Percentiles rank a stretch among this genome's conserved stretches.
These are phyloP conservation scores for Mariannaea sp. DNA, from an alignment of 2,329 filamentous ascomycete species.

Conservation along the genomic window DNA sequence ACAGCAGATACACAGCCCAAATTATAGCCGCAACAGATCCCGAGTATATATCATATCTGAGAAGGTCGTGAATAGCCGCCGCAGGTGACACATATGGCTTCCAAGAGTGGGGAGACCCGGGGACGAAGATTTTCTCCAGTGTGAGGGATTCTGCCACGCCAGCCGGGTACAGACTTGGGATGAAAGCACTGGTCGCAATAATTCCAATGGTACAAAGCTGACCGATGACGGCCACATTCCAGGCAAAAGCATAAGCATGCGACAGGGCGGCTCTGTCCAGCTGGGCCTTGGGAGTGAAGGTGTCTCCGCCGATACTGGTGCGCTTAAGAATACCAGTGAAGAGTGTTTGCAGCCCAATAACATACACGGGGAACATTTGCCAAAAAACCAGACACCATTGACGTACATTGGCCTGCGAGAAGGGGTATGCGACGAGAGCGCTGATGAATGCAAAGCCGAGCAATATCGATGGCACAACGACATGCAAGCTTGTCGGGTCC, in stretches of 20 bases:
- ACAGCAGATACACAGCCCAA: conserved; percentile 27
- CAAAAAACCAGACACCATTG: conserved; percentile 34
- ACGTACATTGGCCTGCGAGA: conserved; percentile 22
- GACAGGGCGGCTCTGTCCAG: conserved; percentile 29
- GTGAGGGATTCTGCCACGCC: conserved; percentile 24
- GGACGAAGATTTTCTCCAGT: conserved; percentile 26
- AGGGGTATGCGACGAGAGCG: conserved; percentile 28
- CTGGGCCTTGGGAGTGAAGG: conserved; percentile 19
- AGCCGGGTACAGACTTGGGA: conserved; percentile 25
- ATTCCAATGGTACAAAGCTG: conserved; percentile 30
- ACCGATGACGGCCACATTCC: conserved; percentile 31
- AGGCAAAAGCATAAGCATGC: conserved; percentile 33
- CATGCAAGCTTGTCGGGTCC: conserved; percentile 27
- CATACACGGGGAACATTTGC: conserved; percentile 30
- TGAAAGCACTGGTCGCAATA: conserved; percentile 15
- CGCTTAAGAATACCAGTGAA: conserved; percentile 30
- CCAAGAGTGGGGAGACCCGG: conserved; percentile 25
- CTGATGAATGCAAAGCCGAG: conserved; percentile 32
- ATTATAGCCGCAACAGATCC: conserved; percentile 26
- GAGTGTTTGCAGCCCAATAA: conserved; percentile 17
- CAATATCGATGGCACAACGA: conserved; percentile 25
- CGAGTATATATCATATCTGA: conserved; percentile 34
- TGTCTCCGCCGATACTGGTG: conserved; percentile 30
- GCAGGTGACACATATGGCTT: conserved; percentile 26
- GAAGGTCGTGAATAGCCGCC: conserved; percentile 28